Percentiles rank a stretch among this genome's conserved stretches.
phyloP scores from a whole-genome alignment of 768 basidiomycete species.

The Leccinum olivaceopallidum region DNA sequence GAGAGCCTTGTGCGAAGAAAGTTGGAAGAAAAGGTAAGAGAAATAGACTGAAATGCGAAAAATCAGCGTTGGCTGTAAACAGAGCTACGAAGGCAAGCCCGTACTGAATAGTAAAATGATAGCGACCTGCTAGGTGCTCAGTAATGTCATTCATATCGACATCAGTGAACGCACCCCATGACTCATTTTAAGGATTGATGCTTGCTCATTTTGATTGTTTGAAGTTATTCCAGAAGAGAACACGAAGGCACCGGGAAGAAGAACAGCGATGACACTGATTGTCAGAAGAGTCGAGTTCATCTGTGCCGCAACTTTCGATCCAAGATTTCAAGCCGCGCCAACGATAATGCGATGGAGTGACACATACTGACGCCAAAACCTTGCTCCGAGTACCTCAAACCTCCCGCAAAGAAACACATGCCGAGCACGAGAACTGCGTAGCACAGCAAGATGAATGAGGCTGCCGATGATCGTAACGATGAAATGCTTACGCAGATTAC shows the following conservation, averaged over 20 bases:
- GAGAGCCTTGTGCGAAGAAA: conserved; percentile 74
- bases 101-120: conserved; percentile 76
- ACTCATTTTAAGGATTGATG: conserved; percentile 67
- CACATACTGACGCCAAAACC: conserved; percentile 68
- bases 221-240: conserved; percentile 44
- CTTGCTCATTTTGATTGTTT: neutral
- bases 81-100: conserved; percentile 21
- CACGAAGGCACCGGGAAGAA: conserved; percentile 77
- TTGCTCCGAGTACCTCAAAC: conserved; percentile 74
- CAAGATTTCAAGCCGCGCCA: neutral
- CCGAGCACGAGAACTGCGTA: conserved; percentile 76
- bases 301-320: conserved; percentile 63
- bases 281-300: conserved; percentile 73
- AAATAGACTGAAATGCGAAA: conserved; percentile 55
- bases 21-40: conserved; percentile 77
- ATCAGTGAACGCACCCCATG: conserved; percentile 55
- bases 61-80: conserved; percentile 1
- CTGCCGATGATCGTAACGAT: neutral
- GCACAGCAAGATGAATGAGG: neutral
- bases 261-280: conserved; percentile 76
- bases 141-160: neutral
- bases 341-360: neutral
- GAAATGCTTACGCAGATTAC: conserved; percentile 58
- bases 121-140: conserved; percentile 52
- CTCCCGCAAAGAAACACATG: conserved; percentile 84